Evolutionary conservation across 108 stramenopile genomes (phyloP), one percentile per base, ranked within the genome.

Genomic region (Skeletonema menzelii): DNA sequence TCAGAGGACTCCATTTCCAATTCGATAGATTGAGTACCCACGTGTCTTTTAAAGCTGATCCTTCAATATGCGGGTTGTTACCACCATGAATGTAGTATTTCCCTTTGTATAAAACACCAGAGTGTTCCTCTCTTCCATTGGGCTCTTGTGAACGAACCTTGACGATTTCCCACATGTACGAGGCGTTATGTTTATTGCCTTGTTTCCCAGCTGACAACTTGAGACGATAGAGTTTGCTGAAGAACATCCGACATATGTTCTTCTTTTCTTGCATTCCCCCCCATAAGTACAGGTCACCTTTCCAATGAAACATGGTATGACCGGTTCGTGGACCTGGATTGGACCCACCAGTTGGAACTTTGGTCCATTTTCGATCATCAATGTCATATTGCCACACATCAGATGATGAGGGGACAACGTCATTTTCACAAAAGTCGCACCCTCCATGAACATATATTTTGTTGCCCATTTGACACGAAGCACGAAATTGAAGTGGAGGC

Each of bases 311-410:
- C 69, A 70, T 70, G 15, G 62, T 17, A 35, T 70, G 69, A 10
- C 69, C 69, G 2, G 71, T 22, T 58, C 82, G 24, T 4, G n/a
- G 20, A 34, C 76, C 28, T 56, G 82, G 58, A 68, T 26, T 14
- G 35, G 35, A 34, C 53, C 76, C 42, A 77, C 17, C 37, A 40
- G 30, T 58, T 14, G 27, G 4, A 15, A 62, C 3, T 14, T 15
- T 8, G 14, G 5, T 73, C 82, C 82, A 82, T n/a, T 20, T 38
- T 20, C 65, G 72, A 12, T 76, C 68, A 6, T 12, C 26, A 38
- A 82, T 77, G 64, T 82, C 72, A 34, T 77, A 68, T 27, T 73
- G 70, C 72, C 72, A 82, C 53, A 64, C 63, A 26, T 73, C 76
- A 27, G 37, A 27, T 14, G 27, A 13, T 34, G 42, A 27, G 28